Evolutionary conservation across 1,284 basidiomycete genomes (phyloP).

Genomic region (Ustilago loliicola): DNA sequence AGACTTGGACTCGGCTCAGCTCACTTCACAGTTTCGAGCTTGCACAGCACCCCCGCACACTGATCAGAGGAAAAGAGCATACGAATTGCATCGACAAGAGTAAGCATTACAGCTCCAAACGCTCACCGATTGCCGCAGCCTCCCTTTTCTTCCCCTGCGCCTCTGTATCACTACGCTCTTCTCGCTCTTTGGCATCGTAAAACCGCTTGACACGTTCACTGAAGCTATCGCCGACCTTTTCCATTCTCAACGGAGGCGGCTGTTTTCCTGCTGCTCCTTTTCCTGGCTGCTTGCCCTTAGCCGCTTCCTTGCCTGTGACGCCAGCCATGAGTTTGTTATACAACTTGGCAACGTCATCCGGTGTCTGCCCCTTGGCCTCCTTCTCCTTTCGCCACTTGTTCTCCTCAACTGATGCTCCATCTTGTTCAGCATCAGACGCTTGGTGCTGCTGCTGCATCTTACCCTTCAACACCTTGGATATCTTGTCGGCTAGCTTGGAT

Average conservation of each 20-base stretch:
- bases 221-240: conserved; percentile 48
- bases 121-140: conserved; percentile 6
- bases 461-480: conserved; percentile 26
- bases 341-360: conserved; percentile 21
- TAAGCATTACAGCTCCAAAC: conserved; percentile 30
- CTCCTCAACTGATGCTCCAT: neutral
- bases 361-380: conserved; percentile 12
- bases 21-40: too few species aligned
- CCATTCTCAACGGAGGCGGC: conserved; percentile 29
- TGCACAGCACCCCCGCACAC: neutral
- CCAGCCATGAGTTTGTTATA: conserved; percentile 20
- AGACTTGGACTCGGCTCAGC: too few species aligned
- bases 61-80: neutral
- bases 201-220: conserved; percentile 50
- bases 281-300: neutral
- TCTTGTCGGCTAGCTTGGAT: conserved; percentile 37
- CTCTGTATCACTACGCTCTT: neutral
- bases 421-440: too few species aligned
- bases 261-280: conserved; percentile 6
- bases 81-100: neutral
- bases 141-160: neutral
- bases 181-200: conserved; percentile 35
- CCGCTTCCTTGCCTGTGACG: conserved; percentile 4
- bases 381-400: neutral
- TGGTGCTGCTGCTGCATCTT: conserved; percentile 16